A percentile compares a stretch with the other conserved stretches of the same genome.
These are phyloP conservation scores for Ustilago sp. DNA, from an alignment of 1,284 basidiomycete species.

Conservation along the genomic window DNA sequence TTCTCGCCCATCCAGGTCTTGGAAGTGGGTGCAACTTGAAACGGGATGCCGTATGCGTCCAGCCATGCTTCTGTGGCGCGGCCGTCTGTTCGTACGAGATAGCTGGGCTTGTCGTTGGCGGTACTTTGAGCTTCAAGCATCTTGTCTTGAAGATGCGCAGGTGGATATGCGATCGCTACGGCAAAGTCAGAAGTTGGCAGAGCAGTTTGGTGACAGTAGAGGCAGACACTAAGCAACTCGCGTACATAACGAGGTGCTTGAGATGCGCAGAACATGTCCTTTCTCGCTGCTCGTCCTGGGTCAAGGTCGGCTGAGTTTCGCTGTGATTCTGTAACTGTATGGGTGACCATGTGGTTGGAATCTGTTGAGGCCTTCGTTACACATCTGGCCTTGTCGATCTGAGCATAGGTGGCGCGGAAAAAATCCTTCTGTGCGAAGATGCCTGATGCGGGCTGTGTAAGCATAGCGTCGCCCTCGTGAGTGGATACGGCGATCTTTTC, in stretches of 20 bases:
- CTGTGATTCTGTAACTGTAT: background rate
- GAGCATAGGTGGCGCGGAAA: conserved; percentile 19
- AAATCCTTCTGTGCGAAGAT: conserved; percentile 44
- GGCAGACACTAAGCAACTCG: conserved; percentile 40
- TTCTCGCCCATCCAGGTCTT: conserved; percentile 54
- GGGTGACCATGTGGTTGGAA: background rate
- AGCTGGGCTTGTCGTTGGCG: conserved; percentile 22
- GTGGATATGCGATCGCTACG: conserved; percentile 41
- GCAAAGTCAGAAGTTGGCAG: conserved; percentile 21
- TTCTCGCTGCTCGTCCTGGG: background rate
- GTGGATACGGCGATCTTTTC: conserved; percentile 61
- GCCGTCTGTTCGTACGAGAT: conserved; percentile 37
- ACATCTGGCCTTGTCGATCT: conserved; percentile 26
- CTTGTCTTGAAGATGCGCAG: conserved; percentile 34
- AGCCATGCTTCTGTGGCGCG: conserved; percentile 46
- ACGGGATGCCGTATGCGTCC: conserved; percentile 27
- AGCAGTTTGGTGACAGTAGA: conserved; percentile 21
- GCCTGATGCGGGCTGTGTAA: conserved; percentile 32
- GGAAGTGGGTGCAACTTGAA: conserved; percentile 34
- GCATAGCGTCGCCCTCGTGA: conserved; percentile 26
- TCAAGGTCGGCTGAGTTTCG: background rate
- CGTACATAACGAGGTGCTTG: conserved; percentile 40
- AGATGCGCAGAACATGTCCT: conserved; percentile 24
- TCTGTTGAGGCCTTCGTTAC: background rate
- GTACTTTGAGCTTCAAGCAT: conserved; percentile 27